phyloP scores from a whole-genome alignment of 306 rosid species.

The Sechiopsis laciniata region DNA sequence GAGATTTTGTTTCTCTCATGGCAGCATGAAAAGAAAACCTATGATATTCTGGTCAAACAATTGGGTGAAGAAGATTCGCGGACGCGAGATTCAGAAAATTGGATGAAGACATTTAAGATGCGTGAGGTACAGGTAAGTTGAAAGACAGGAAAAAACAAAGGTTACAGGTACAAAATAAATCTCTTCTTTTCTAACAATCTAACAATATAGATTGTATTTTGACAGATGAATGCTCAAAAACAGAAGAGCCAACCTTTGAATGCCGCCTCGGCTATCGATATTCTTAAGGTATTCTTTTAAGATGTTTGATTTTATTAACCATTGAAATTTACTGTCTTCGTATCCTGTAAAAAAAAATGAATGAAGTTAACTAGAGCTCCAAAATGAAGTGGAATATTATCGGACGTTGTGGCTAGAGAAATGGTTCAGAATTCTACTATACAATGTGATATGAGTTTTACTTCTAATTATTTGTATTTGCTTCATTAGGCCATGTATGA shows the following conservation, averaged over 20 bases:
- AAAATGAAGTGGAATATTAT: neutral
- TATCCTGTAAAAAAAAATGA: too few relatives aligned
- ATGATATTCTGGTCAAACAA: constrained; percentile 91
- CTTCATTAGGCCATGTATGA: neutral
- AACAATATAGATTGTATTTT: constrained; percentile 12
- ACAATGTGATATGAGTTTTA: neutral
- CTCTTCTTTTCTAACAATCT: neutral
- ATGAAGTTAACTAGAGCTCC: neutral
- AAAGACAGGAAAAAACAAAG: neutral
- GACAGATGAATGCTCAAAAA: constrained; percentile 86
- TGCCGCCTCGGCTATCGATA: constrained; percentile 74
- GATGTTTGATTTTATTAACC: neutral
- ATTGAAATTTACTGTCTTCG: too few relatives aligned
- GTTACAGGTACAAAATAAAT: constrained; percentile 3
- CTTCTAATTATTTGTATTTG: neutral
- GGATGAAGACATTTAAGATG: constrained; percentile 97
- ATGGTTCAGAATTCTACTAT: neutral
- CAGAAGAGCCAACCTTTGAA: constrained; percentile 86
- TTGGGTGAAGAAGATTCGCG: constrained; percentile 95
- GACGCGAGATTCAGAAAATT: constrained; percentile 83
- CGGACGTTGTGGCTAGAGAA: neutral
- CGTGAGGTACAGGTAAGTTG: constrained; percentile 75
- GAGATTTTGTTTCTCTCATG: constrained; percentile 20
- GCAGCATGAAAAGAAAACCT: constrained; percentile 95
- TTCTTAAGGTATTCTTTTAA: constrained; percentile 58